Conservation (phyloP, 768 basidiomycete genomes). For the Jaapia argillacea region DNA sequence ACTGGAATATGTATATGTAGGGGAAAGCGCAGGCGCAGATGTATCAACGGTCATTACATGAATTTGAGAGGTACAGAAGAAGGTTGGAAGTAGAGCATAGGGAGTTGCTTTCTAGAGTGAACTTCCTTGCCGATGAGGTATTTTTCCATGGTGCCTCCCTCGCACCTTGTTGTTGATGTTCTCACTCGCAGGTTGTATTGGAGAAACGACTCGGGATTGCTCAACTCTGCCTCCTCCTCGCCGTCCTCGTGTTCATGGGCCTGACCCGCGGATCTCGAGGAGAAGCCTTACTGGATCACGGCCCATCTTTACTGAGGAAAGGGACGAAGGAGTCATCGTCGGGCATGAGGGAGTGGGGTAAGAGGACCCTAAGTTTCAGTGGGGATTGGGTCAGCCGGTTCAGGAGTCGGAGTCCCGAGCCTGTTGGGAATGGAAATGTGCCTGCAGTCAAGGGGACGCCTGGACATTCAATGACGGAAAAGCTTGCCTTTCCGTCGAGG, state of each 20-base stretch:
- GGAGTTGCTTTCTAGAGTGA: constrained; percentile 59
- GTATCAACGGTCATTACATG: constrained; percentile 51
- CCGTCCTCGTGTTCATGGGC: constrained; percentile 79
- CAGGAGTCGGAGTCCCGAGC: constrained; percentile 21
- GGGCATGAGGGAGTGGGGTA: constrained; percentile 46
- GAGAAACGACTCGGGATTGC: constrained; percentile 88
- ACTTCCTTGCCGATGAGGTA: constrained; percentile 77
- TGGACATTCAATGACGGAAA: constrained; percentile 9
- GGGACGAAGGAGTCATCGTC: constrained; percentile 14
- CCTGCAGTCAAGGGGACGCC: neutral
- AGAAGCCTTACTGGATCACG: constrained; percentile 10
- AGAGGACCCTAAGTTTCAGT: constrained; percentile 45
- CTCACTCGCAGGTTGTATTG: constrained; percentile 49
- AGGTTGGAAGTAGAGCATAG: constrained; percentile 63
- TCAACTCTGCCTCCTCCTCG: constrained; percentile 75
- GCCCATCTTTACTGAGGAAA: neutral
- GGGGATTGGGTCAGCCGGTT: constrained; percentile 38
- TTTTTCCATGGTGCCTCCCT: constrained; percentile 4
- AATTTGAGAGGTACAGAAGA: constrained; percentile 60
- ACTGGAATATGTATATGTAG: constrained; percentile 24
- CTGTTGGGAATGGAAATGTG: constrained; percentile 8
- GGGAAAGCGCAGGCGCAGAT: constrained; percentile 60
- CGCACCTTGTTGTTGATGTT: neutral
- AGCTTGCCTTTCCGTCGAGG: constrained; percentile 1
- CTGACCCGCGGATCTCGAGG: constrained; percentile 67